Conservation (phyloP, 345 rosid species). For the Moricandia arvensis region DNA sequence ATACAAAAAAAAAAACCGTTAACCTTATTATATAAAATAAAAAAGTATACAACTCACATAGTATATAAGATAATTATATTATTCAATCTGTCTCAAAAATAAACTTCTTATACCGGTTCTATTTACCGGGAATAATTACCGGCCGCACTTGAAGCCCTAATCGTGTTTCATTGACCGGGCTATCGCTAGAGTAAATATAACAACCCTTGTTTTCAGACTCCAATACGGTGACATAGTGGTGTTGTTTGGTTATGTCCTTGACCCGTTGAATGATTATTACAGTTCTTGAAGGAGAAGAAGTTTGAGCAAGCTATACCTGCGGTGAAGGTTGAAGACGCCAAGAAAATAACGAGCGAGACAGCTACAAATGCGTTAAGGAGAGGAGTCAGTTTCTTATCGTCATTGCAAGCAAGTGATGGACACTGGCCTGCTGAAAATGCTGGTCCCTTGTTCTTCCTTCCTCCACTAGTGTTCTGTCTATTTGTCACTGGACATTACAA, state of each 20-base stretch:
- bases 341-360: conserved; percentile 44
- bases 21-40: neutral
- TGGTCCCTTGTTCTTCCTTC: conserved; percentile 62
- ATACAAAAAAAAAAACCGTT: neutral
- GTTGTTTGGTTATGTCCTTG: neutral
- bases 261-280: conserved; percentile 5
- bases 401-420: conserved; percentile 59
- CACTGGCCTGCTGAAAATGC: conserved; percentile 72
- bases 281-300: conserved; percentile 58
- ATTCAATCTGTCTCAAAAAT: neutral
- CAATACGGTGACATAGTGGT: neutral
- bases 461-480: conserved; percentile 50
- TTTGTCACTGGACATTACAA: conserved; percentile 48
- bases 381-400: conserved; percentile 53
- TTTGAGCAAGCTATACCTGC: conserved; percentile 48
- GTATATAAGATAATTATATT: neutral
- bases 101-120: neutral
- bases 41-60: neutral
- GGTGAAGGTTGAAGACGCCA: conserved; percentile 49
- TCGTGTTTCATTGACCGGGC: neutral
- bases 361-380: conserved; percentile 47
- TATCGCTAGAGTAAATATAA: neutral
- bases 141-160: neutral
- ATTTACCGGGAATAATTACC: neutral
- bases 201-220: neutral